Percentiles rank a stretch among this genome's conserved stretches.
These are phyloP conservation scores for Globisporangium nodosum DNA, from an alignment of 352 stramenopile species.

Conservation along the genomic window DNA sequence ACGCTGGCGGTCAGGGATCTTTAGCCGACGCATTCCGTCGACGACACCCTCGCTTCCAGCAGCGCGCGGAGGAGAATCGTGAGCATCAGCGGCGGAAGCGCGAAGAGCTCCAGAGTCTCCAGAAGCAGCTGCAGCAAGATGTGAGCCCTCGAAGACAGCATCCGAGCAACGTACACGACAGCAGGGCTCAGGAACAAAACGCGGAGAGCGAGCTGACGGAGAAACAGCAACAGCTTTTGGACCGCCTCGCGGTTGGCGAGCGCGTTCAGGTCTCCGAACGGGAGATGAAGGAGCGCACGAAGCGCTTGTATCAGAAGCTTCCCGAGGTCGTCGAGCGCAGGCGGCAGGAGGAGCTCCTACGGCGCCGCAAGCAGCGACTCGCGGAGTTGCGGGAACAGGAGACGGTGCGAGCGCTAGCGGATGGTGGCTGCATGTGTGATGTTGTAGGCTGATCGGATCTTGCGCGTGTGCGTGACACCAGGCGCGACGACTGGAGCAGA, in stretches of 20 bases:
- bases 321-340: constrained; percentile 71
- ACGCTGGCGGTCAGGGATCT: constrained; percentile 10
- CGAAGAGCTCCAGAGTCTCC: constrained; percentile 13
- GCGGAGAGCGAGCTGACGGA: background rate
- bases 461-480: constrained; percentile 14
- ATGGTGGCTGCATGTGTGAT: background rate
- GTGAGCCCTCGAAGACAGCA: background rate
- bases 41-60: constrained; percentile 53
- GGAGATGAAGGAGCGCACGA: constrained; percentile 68
- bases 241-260: constrained; percentile 40
- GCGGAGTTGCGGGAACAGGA: constrained; percentile 64
- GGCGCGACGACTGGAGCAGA: constrained; percentile 47
- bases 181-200: background rate
- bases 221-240: constrained; percentile 17
- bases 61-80: constrained; percentile 19
- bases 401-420: constrained; percentile 27
- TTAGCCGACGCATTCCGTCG: constrained; percentile 57
- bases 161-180: background rate
- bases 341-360: constrained; percentile 66
- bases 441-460: background rate
- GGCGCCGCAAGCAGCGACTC: constrained; percentile 53
- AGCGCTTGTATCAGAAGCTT: constrained; percentile 57
- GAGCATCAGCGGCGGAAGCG: constrained; percentile 25
- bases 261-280: constrained; percentile 48
- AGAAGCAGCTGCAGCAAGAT: constrained; percentile 8